A percentile compares a stretch with the other conserved stretches of the same genome.
phyloP scores from a whole-genome alignment of 495 filamentous ascomycete species.

The Xylaria nigripes region DNA sequence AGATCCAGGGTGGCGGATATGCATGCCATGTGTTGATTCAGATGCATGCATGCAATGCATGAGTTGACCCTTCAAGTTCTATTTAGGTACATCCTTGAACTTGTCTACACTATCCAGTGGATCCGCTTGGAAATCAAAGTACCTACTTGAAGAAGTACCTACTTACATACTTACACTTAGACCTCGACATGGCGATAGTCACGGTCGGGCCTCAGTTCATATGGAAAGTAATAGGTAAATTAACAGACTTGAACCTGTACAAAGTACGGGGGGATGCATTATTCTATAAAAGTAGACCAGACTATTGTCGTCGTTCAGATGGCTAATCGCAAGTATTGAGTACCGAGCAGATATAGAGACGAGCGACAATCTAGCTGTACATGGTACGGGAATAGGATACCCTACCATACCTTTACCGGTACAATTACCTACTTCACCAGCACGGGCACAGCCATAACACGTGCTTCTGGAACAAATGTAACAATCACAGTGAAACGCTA shows the following conservation, averaged over 20 bases:
- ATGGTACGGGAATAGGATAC: not conserved
- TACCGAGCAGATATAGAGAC: not conserved
- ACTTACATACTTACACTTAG: no score
- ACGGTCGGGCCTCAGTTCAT: not conserved
- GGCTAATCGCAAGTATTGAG: not conserved
- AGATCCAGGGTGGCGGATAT: not conserved
- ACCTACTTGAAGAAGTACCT: no score
- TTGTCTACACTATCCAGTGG: not conserved
- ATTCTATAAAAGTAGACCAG: not conserved
- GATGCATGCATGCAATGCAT: not conserved
- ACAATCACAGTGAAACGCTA: conserved; percentile 4
- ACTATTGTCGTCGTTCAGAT: not conserved
- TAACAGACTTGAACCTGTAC: no score
- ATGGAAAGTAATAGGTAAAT: no score
- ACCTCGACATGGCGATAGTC: not conserved
- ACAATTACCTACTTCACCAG: not conserved
- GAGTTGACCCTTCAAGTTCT: not conserved
- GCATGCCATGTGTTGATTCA: not conserved
- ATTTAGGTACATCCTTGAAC: not conserved
- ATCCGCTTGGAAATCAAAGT: no score
- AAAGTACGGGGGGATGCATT: not conserved
- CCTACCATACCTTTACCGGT: no score
- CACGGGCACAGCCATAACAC: not conserved
- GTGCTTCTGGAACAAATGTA: conserved; percentile 9
- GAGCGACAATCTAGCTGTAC: not conserved